Evolutionary conservation across 768 basidiomycete species (phyloP).

Genomic region (Pleurotus salmoneostramineus): DNA sequence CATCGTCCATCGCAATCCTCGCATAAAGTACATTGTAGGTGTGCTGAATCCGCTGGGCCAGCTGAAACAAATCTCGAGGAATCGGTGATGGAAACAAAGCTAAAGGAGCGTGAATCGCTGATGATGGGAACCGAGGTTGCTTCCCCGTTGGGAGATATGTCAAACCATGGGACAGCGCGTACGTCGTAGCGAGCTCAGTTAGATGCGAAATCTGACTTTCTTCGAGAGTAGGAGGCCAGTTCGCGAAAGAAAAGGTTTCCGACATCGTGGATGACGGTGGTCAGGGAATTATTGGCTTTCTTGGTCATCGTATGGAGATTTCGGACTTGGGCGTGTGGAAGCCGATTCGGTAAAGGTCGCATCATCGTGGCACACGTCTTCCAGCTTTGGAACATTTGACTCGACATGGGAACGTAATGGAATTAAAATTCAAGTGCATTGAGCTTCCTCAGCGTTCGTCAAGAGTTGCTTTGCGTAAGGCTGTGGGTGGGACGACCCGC

Average conservation of each 20-base stretch:
- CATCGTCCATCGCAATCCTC: conserved; percentile 71
- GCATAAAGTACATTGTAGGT: conserved; percentile 86
- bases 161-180: conserved; percentile 81
- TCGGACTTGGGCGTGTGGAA: no score
- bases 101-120: conserved; percentile 89
- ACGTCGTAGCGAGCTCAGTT: conserved; percentile 67
- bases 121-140: conserved; percentile 33
- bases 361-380: no score
- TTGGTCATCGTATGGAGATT: no score
- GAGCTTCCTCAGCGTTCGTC: no score
- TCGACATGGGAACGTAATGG: no score
- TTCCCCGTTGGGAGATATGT: conserved; percentile 67
- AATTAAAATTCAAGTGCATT: no score
- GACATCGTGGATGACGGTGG: neutral
- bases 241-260: conserved; percentile 38
- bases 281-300: no score
- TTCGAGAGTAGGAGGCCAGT: conserved; percentile 76
- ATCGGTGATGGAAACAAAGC: conserved; percentile 86
- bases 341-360: no score
- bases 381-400: no score
- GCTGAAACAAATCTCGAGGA: conserved; percentile 65
- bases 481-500: no score
- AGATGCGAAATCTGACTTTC: conserved; percentile 56
- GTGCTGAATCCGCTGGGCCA: conserved; percentile 64
- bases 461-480: no score